Conservation (phyloP, 202 grass and related monocot species). For the Schoenoplectus triqueter region DNA sequence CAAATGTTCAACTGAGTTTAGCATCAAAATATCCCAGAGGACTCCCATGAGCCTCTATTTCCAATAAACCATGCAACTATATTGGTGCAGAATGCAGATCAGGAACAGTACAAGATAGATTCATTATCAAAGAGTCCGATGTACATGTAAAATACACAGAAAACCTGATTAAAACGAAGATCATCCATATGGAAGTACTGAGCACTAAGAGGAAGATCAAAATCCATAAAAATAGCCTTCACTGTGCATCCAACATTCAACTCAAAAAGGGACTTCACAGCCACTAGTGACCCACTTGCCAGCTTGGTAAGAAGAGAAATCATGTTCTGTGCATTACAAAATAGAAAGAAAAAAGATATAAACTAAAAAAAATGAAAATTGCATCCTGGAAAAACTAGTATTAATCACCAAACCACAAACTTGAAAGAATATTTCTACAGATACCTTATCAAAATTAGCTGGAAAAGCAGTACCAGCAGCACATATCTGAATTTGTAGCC, state of each 20-base stretch:
- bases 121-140: conserved; percentile 13
- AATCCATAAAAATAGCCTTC: conserved; percentile 71
- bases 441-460: neutral
- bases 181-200: conserved; percentile 62
- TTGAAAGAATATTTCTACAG: neutral
- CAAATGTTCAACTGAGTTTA: neutral
- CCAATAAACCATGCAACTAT: conserved; percentile 15
- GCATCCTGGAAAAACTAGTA: conserved; percentile 21
- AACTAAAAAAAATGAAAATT: conserved; percentile 15
- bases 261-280: conserved; percentile 82
- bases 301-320: conserved; percentile 80
- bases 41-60: neutral
- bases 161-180: conserved; percentile 76
- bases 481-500: neutral
- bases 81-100: conserved; percentile 14
- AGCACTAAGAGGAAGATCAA: conserved; percentile 64
- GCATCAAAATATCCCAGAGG: conserved; percentile 23
- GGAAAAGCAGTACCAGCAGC: neutral
- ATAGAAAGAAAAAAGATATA: conserved; percentile 36
- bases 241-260: conserved; percentile 72
- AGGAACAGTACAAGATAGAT: neutral
- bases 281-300: conserved; percentile 70
- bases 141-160: neutral
- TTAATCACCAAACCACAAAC: conserved; percentile 18
- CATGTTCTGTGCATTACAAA: conserved; percentile 58